These are phyloP conservation scores for Phaeosphaeriaceae sp. DNA, from an alignment of 2,329 filamentous ascomycete species.

Conservation along the genomic window DNA sequence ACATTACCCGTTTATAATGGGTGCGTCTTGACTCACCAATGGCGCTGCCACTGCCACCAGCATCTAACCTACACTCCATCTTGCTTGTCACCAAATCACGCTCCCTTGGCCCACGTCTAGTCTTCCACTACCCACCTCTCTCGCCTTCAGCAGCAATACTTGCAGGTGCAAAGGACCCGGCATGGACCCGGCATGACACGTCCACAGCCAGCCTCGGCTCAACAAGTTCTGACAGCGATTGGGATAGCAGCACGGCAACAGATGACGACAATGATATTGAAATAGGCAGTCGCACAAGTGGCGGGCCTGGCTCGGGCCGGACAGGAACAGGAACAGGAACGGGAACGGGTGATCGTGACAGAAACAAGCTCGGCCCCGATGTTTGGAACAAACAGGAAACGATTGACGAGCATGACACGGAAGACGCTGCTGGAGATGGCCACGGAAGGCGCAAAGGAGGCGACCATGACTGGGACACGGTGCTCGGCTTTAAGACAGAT, in stretches of 20 bases:
- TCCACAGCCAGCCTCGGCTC: conserved; percentile 45
- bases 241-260: conserved; percentile 45
- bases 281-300: conserved; percentile 43
- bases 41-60: conserved; percentile 37
- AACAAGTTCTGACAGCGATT: conserved; percentile 44
- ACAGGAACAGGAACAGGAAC: conserved; percentile 33
- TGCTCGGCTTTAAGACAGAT: conserved; percentile 49
- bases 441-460: conserved; percentile 30
- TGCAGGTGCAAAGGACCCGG: conserved; percentile 38
- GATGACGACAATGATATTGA: conserved; percentile 45
- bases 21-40: conserved; percentile 25
- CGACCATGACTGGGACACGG: conserved; percentile 46
- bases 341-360: conserved; percentile 33
- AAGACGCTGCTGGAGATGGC: conserved; percentile 17
- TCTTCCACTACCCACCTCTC: conserved; percentile 52
- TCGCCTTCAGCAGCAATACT: conserved; percentile 45
- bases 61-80: conserved; percentile 49
- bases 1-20: no score
- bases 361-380: conserved; percentile 29
- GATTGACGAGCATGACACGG: conserved; percentile 45
- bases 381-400: conserved; percentile 45
- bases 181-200: conserved; percentile 47
- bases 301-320: conserved; percentile 38
- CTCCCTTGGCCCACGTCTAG: conserved; percentile 48
- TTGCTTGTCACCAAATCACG: conserved; percentile 50